Evolutionary conservation across 129 eudicot species (phyloP), one percentile per base, ranked within the genome.

Genomic region (Erigeron canadensis): DNA sequence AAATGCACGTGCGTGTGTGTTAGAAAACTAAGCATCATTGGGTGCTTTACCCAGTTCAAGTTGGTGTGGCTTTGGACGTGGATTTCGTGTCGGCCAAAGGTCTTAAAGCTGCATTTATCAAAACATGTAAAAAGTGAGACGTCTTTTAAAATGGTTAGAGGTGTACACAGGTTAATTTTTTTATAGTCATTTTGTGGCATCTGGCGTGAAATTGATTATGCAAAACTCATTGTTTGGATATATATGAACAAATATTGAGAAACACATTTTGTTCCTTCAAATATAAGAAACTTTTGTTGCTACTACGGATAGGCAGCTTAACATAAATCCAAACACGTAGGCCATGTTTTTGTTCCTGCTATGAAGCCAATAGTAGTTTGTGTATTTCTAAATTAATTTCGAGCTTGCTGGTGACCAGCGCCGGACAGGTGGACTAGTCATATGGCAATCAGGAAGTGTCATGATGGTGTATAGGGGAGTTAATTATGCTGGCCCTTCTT

Each of bases 391-490:
- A 66, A 65, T 40, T 66, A 72, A 79, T 65, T 48, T 37, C 42
- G 41, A 22, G 47, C 47, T 65, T 79, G 51, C 50, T 73, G 48
- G 69, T 86, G 75, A 48, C 92, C 95, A 93, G 98, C 92, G 98
- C 47, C 90, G 96, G 62, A 85, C 96, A 47, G 90, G 98, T 75
- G 98, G 98, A 71, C 81, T 93, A 70, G 92, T 93, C 64, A 81
- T 86, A 76, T 93, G 96, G 96, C 87, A 96, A 78, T 87, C 98
- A 13, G 98, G 98, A 70, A 93, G 98, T 79, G 98, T 93, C 67
- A 93, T 93, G 98, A 94, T 89, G 88, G 98, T 93, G 48, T 93
- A 18, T 61, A 81, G 98, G 28, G 98, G 98, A 81, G 77, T 75
- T 51, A 87, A 84, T 73, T 87, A 93, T 40, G 84, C 91, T 13